Evolutionary conservation across 2,329 filamentous ascomycete species (phyloP).

Genomic region (Lithohypha guttulata): DNA sequence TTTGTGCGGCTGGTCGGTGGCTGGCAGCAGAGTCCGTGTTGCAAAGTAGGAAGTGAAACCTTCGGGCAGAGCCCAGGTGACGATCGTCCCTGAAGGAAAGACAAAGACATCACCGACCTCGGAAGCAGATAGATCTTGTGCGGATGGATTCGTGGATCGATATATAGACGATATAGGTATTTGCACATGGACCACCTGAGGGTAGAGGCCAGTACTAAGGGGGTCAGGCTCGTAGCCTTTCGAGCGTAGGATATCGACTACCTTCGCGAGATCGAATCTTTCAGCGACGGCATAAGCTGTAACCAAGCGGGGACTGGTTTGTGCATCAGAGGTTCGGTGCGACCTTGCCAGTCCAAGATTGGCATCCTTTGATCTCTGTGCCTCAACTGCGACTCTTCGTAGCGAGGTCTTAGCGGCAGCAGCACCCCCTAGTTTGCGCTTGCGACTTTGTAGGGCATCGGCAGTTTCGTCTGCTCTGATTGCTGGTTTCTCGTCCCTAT

Average conservation of each 20-base stretch:
- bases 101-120: constrained; percentile 79
- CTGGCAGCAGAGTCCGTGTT: constrained; percentile 60
- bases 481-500: constrained; percentile 4
- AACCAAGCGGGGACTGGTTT: constrained; percentile 34
- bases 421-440: constrained; percentile 40
- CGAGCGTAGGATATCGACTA: constrained; percentile 45
- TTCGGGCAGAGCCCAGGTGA: constrained; percentile 79
- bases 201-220: constrained; percentile 49
- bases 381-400: constrained; percentile 74
- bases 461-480: constrained; percentile 6
- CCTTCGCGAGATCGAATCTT: constrained; percentile 50
- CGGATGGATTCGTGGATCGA: constrained; percentile 32
- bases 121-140: constrained; percentile 30
- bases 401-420: constrained; percentile 60
- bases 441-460: constrained; percentile 26
- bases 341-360: constrained; percentile 33
- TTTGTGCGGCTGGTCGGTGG: constrained; percentile 64
- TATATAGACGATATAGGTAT: constrained; percentile 37
- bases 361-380: constrained; percentile 52
- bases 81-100: constrained; percentile 87
- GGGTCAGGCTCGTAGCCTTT: constrained; percentile 55
- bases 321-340: constrained; percentile 27
- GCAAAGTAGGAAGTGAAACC: constrained; percentile 60
- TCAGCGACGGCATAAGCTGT: constrained; percentile 60
- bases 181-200: constrained; percentile 54